Base-by-base conservation (phyloP, 2,329 filamentous ascomycete species). In the Trichophyton simii region DNA sequence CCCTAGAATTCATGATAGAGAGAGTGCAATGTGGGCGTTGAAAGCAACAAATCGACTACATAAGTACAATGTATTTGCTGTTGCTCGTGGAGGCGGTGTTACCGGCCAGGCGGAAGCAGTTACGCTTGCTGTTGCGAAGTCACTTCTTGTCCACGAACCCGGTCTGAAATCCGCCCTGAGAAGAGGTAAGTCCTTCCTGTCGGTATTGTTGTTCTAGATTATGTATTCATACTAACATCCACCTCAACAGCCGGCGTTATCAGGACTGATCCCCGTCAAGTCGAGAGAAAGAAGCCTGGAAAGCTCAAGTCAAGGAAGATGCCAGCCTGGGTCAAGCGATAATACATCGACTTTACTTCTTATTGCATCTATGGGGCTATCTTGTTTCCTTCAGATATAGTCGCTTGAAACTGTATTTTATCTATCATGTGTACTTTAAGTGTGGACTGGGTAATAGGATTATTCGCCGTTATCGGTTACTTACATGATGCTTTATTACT, bases 221-320 rank as follows among this genome's bases (percentile, higher is more conserved):
- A 13, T 44, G 11, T 22, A 18, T 4, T 18, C n/a, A 7, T 22
- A 20, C 36, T 57, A 58, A 61, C 15, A 11, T 52, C 13, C 5
- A 13, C 42, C 52, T 55, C 13, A 60, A 61, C 74, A 99, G 94
- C 92, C 72, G 95, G 95, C 65, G 91, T 88, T 75, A 83, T 99
- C 66, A 95, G 91, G 59, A 87, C 92, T 71, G 92, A 99, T 78
- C 83, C 87, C 62, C 90, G 92, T 78, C 86, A 82, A 71, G 95
- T 99, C 67, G 94, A 99, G 79, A 92, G 94, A 75, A 99, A 99
- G 86, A 97, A 99, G 83, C 84, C 90, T 62, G 95, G 94, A 68
- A 89, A 90, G 71, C 77, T 95, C 78, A 99, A 99, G 83, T 92
- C 94, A 62, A 88, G 94, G 77, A 99, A 99, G 85, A 95, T 88